These are phyloP conservation scores for Pichia thaimueangensis DNA, from an alignment of 805 yeast species.

Conservation along the genomic window DNA sequence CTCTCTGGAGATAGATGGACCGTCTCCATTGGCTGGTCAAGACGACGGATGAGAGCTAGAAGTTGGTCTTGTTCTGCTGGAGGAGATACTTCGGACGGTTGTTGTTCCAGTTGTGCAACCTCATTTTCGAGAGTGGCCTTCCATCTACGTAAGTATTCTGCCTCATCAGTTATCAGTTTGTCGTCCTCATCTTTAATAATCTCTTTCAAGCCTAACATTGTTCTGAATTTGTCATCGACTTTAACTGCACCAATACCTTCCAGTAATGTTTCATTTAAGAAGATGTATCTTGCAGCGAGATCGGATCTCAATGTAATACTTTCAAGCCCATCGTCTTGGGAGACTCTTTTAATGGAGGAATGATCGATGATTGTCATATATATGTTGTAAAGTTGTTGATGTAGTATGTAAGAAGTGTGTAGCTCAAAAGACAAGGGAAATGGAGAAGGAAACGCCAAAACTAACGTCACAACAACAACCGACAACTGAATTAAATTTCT, in stretches of 20 bases:
- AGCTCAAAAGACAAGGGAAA: background rate
- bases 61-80: background rate
- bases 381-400: background rate
- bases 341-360: slow-evolving; percentile 22
- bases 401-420: background rate
- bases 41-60: background rate
- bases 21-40: background rate
- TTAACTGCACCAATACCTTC: slow-evolving; percentile 17
- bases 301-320: slow-evolving; percentile 30
- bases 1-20: background rate
- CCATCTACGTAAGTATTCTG: slow-evolving; percentile 17
- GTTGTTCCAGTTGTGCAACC: slow-evolving; percentile 1
- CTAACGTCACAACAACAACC: too few relatives aligned
- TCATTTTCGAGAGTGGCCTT: slow-evolving; percentile 12
- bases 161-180: slow-evolving; percentile 12
- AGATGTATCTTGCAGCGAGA: slow-evolving; percentile 28
- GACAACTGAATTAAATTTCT: too few relatives aligned
- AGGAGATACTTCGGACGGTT: background rate
- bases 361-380: slow-evolving; percentile 20
- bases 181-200: slow-evolving; percentile 14
- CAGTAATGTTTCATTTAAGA: slow-evolving; percentile 28
- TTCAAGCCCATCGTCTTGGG: slow-evolving; percentile 21
- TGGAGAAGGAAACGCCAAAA: background rate
- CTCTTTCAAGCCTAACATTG: slow-evolving; percentile 20
- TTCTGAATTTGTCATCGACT: slow-evolving; percentile 7